Base-by-base conservation (phyloP, 495 filamentous ascomycete genomes). In the Daldinia childiae region DNA sequence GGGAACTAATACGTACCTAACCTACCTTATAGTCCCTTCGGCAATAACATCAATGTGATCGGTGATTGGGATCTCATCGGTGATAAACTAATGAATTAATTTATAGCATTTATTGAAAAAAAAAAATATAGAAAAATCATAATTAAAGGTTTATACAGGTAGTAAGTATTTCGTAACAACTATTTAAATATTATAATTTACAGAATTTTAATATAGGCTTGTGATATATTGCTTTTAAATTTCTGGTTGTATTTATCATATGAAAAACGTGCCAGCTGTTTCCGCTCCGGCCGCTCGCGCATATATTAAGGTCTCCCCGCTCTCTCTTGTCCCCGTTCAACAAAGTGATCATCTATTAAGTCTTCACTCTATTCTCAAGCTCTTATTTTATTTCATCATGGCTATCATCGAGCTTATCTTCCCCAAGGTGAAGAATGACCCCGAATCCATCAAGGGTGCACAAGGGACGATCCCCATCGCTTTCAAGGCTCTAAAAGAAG, bases 341-440 rank as follows among this genome's bases (percentile, higher is more conserved):
- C 21, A 41, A 41, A 15, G n/a, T 8, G 6, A 8, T 6, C 39
- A 6, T 41, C 39, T 41, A 36, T 36, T 15, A 1, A 41, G 7
- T 17, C 15, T 41, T 17, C 9, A 24, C 17, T 9, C 0, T 5
- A 48, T 24, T 48, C 43, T 21, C 3, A 3, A 24, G 2, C 1
- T 21, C 43, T 12, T 21, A 30, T 12, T 29, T 45, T 38, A 14
- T 45, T 15, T 38, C 62, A 72, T 36, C 29, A 72, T 72, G 69
- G 69, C 69, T 14, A 45, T 72, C 14, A 64, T 72, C 26, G 69
- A 72, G 59, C n/a, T 72, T n/a, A 29, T 72, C 32, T 68, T 68
- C 50, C 69, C 69, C 26, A 54, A 64, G 45, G 14, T 72, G 14
- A 72, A 68, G 36, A 72, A 64, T 3, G 64, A 68, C 17, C 51